phyloP scores from a whole-genome alignment of 768 basidiomycete species.

The Trametes coccinea region DNA sequence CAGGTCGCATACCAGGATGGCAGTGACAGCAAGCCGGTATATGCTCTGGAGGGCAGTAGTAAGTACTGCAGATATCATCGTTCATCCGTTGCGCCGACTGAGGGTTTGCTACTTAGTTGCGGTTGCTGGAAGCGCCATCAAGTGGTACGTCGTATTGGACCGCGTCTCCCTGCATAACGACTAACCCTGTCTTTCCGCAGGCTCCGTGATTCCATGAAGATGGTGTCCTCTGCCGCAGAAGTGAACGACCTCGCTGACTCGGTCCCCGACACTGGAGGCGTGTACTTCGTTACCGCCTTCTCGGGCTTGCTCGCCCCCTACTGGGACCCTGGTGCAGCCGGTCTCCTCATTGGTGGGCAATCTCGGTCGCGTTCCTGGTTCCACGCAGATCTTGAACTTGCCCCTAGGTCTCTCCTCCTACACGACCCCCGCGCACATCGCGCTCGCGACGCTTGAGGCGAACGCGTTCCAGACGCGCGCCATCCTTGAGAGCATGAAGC shows the following conservation, averaged over 20 bases:
- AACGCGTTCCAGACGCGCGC: constrained; percentile 96
- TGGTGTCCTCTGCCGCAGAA: constrained; percentile 79
- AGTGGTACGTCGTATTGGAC: constrained; percentile 55
- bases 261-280: constrained; percentile 78
- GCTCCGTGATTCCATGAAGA: constrained; percentile 86
- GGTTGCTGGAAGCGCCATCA: constrained; percentile 93
- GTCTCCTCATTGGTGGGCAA: constrained; percentile 71
- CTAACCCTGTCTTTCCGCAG: constrained; percentile 31
- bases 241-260: constrained; percentile 83
- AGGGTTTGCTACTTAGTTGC: constrained; percentile 53
- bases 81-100: neutral
- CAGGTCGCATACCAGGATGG: constrained; percentile 92
- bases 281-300: constrained; percentile 98
- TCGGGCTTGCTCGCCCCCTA: constrained; percentile 94
- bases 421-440: constrained; percentile 91
- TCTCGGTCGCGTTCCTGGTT: neutral
- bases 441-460: constrained; percentile 93
- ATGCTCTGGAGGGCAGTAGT: constrained; percentile 95
- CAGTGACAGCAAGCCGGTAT: constrained; percentile 72
- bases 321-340: constrained; percentile 94
- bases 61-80: constrained; percentile 34
- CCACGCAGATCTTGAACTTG: neutral
- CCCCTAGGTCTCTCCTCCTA: constrained; percentile 74
- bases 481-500: constrained; percentile 92
- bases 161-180: neutral